phyloP scores from a whole-genome alignment of 495 filamentous ascomycete genomes.

The Trichoderma erinaceum region DNA sequence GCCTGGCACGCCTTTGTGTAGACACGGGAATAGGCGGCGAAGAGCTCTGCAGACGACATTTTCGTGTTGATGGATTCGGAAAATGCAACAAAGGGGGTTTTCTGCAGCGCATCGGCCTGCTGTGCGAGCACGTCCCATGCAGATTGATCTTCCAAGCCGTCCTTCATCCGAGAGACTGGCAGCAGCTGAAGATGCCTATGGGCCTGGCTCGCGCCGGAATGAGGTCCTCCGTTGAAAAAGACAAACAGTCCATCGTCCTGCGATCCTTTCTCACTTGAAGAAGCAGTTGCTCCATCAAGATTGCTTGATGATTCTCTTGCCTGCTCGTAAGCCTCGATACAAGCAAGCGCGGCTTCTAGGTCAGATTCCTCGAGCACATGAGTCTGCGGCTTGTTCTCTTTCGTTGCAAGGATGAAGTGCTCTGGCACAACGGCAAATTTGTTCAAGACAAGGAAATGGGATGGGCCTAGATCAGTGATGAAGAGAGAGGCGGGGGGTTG shows the following conservation, averaged over 20 bases:
- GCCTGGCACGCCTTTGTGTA: conserved; percentile 47
- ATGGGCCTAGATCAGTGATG: conserved; percentile 49
- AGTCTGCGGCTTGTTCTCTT: conserved; percentile 58
- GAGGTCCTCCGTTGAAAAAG: conserved; percentile 76
- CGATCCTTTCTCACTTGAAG: conserved; percentile 12
- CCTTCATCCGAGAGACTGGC: conserved; percentile 61
- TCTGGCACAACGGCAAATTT: conserved; percentile 75
- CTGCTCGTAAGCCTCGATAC: conserved; percentile 52
- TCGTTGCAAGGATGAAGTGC: conserved; percentile 76
- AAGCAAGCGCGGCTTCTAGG: conserved; percentile 57
- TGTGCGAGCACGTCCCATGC: conserved; percentile 53
- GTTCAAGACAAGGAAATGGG: conserved; percentile 68
- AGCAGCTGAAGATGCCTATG: conserved; percentile 78
- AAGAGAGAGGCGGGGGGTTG: conserved; percentile 58
- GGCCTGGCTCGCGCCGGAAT: conserved; percentile 73
- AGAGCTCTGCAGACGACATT: conserved; percentile 27
- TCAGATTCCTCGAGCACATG: conserved; percentile 61
- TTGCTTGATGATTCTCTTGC: conserved; percentile 20
- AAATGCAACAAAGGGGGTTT: conserved; percentile 29
- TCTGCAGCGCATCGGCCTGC: conserved; percentile 18
- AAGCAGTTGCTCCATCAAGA: conserved; percentile 25
- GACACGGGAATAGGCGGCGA: conserved; percentile 36
- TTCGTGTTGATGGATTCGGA: conserved; percentile 22
- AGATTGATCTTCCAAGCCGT: conserved; percentile 33
- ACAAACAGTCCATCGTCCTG: conserved; percentile 50